These are phyloP conservation scores for Zoysia matrella DNA, from an alignment of 202 grass and related monocot species.

Conservation along the genomic window DNA sequence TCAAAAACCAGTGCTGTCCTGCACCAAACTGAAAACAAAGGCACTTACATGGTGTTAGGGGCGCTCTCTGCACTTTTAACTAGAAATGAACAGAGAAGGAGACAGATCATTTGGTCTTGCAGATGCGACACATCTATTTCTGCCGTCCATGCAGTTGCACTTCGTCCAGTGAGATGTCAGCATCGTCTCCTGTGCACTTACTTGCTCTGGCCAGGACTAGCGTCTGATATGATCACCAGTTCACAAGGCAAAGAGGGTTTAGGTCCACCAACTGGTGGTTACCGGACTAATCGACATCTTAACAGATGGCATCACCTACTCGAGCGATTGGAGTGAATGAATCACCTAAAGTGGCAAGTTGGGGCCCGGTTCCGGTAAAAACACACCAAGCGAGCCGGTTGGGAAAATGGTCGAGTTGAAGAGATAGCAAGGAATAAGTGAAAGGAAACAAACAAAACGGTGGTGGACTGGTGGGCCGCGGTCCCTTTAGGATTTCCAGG, in stretches of 20 bases:
- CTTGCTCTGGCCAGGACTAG: slow-evolving; percentile 67
- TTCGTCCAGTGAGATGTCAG: slow-evolving; percentile 64
- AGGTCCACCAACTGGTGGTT: slow-evolving; percentile 96
- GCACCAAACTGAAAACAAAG: slow-evolving; percentile 64
- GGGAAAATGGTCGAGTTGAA: slow-evolving; percentile 52
- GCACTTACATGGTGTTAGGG: slow-evolving; percentile 50
- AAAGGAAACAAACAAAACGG: slow-evolving; percentile 59
- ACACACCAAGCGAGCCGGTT: slow-evolving; percentile 41
- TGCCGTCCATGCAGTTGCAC: slow-evolving; percentile 47
- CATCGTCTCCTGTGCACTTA: slow-evolving; percentile 57
- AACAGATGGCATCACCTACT: slow-evolving; percentile 73
- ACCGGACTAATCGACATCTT: slow-evolving; percentile 77
- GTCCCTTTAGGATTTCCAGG: slow-evolving; percentile 66
- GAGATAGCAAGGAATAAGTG: slow-evolving; percentile 58
- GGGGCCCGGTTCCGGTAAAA: slow-evolving; percentile 49
- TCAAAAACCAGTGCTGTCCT: slow-evolving; percentile 50
- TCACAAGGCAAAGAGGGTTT: slow-evolving; percentile 51
- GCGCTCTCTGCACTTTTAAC: slow-evolving; percentile 47
- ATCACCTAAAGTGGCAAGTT: slow-evolving; percentile 53
- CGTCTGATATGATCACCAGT: slow-evolving; percentile 55
- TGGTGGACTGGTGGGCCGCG: slow-evolving; percentile 38
- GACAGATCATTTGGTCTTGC: slow-evolving; percentile 34
- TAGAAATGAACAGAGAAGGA: slow-evolving; percentile 49
- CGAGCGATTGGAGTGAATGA: slow-evolving; percentile 33
- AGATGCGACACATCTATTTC: slow-evolving; percentile 24